A percentile compares a stretch with the other conserved stretches of the same genome.
These are phyloP conservation scores for Trichoderma asperelloides DNA, from an alignment of 495 filamentous ascomycete genomes.

Conservation along the genomic window DNA sequence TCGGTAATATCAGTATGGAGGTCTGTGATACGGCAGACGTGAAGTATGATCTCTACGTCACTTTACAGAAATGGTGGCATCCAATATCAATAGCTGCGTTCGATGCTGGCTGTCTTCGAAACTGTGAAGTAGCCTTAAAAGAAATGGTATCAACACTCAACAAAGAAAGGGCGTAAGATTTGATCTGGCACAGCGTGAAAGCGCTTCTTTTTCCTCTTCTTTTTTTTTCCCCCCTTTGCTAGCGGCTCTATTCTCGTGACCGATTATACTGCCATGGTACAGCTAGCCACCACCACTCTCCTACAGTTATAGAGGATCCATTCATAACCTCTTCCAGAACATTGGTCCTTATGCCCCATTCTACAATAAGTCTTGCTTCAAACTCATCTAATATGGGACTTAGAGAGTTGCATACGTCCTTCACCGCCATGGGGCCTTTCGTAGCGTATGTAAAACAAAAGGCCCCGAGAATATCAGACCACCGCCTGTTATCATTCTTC, in stretches of 20 bases:
- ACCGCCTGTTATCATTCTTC: slow-evolving; percentile 49
- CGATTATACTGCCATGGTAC: slow-evolving; percentile 22
- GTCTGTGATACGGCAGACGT: too few relatives aligned
- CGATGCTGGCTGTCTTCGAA: too few relatives aligned
- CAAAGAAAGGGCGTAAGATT: too few relatives aligned
- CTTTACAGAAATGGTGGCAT: too few relatives aligned
- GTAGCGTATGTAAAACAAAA: slow-evolving; percentile 50
- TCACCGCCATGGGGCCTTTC: slow-evolving; percentile 46
- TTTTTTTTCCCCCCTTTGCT: too few relatives aligned
- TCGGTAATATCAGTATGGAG: not conserved
- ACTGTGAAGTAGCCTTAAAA: too few relatives aligned
- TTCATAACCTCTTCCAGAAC: slow-evolving; percentile 26
- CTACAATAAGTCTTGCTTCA: slow-evolving; percentile 56
- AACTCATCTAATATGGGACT: slow-evolving; percentile 55
- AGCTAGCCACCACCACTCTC: slow-evolving; percentile 65
- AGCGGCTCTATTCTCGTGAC: not conserved
- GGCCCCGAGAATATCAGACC: slow-evolving; percentile 54
- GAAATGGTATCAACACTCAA: too few relatives aligned
- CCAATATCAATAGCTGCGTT: too few relatives aligned
- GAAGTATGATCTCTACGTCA: too few relatives aligned
- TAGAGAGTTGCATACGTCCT: slow-evolving; percentile 44
- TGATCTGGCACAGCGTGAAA: too few relatives aligned
- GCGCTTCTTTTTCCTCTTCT: too few relatives aligned
- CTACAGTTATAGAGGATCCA: slow-evolving; percentile 37
- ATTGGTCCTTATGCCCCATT: slow-evolving; percentile 52